Evolutionary conservation across 805 yeast genomes (phyloP), one percentile per base, ranked within the genome.

Genomic region (Teunomyces lycoperdinae): DNA sequence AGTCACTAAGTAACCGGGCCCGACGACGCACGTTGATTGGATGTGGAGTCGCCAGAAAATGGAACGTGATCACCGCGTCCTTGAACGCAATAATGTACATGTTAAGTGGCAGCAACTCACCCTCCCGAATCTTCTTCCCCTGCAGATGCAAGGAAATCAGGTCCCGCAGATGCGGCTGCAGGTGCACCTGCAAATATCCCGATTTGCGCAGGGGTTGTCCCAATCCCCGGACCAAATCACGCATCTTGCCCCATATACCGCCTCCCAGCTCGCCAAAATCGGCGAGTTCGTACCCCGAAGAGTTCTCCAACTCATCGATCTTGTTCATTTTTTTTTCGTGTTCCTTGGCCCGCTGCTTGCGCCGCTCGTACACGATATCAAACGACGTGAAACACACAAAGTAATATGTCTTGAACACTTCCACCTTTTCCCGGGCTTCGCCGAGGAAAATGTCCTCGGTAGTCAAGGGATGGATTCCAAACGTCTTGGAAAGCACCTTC

Each of bases 391-490:
- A 94, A 71, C 98, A 90, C 28, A 94, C 87, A 56, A 92, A 83
- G 64, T 92, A 94, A 66, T 92, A 92, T 53, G 87, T 87, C 59
- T 87, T 85, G 71, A 92, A 92, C 30, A 94, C 67, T 67, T 92
- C 99, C 16, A 92, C 97, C 62, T 92, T 92, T 64, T 92, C 99
- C 54, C 98, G 80, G 0, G 96, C 87, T 62, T 92, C 99, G 1
- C 96, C 96, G 28, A 91, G 68, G 50, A 87, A 86, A 42, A 92
- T 91, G 68, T 92, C 99, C 63, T 92, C 99, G 0, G 97, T 88
- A 0, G 99, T 92, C 57, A 92, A 77, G 0, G 99, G 99, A 66
- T 92, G 99, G 48, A 92, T 89, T 0, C 96, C 96, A 69, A 92
- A 92, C 0, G 97, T 83, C 58, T 89, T 89, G 26, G 95, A 81